These are phyloP conservation scores for Hylodesmum podocarpum DNA, from an alignment of 306 rosid genomes.

Conservation along the genomic window DNA sequence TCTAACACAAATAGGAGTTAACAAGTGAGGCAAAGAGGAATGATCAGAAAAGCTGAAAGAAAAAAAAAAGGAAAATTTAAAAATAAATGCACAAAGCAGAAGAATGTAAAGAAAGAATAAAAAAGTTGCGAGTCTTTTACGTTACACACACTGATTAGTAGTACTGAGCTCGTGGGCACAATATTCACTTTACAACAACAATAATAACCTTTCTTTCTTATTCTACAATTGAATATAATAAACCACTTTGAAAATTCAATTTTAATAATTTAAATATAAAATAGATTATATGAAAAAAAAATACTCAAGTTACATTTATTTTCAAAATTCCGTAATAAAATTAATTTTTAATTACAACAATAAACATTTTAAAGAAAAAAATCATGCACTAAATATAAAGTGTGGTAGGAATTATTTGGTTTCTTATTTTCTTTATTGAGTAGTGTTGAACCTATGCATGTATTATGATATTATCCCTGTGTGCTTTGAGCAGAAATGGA, in stretches of 20 bases:
- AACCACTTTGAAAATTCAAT: no score
- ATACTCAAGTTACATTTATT: no score
- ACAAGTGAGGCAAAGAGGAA: slow-evolving; percentile 49
- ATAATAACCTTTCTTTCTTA: background rate
- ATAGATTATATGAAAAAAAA: no score
- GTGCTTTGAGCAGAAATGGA: slow-evolving; percentile 38
- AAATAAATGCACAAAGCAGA: slow-evolving; percentile 28
- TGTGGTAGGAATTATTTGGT: no score
- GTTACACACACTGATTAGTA: slow-evolving; percentile 35
- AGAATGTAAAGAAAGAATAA: slow-evolving; percentile 50
- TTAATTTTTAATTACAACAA: no score
- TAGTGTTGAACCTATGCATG: slow-evolving; percentile 8
- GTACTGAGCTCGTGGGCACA: slow-evolving; percentile 72
- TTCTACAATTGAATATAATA: no score
- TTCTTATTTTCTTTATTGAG: no score
- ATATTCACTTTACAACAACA: slow-evolving; percentile 23
- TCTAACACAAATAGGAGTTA: slow-evolving; percentile 30
- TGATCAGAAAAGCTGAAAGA: slow-evolving; percentile 38
- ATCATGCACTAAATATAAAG: no score
- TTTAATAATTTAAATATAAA: no score
- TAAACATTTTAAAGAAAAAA: no score
- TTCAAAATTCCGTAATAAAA: no score
- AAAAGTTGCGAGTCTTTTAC: slow-evolving; percentile 65
- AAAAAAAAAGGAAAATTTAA: background rate
- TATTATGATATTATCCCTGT: no score